These are phyloP conservation scores for Gaeumannomyces tritici DNA, from an alignment of 2,329 filamentous ascomycete species.

Conservation along the genomic window DNA sequence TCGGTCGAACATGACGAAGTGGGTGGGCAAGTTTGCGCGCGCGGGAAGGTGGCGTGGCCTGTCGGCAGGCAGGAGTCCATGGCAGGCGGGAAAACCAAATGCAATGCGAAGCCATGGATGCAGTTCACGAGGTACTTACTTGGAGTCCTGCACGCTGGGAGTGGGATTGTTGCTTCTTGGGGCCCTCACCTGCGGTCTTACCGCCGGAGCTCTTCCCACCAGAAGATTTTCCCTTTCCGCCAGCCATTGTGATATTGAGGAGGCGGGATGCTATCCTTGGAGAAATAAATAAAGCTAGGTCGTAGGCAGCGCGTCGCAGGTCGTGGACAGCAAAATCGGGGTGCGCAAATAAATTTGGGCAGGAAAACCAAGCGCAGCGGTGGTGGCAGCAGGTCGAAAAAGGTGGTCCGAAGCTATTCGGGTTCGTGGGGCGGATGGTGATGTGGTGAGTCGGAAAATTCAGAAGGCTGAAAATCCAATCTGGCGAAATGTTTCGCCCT, in stretches of 20 bases:
- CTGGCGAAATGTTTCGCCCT: neutral
- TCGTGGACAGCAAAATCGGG: neutral
- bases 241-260: slow-evolving; percentile 45
- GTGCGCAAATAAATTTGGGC: neutral
- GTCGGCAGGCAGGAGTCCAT: neutral
- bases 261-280: slow-evolving; percentile 9
- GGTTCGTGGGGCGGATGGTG: slow-evolving; percentile 6
- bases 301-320: neutral
- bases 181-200: slow-evolving; percentile 57
- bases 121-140: slow-evolving; percentile 48
- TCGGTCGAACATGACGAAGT: neutral
- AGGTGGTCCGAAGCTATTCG: neutral
- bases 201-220: slow-evolving; percentile 83
- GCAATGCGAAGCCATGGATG: slow-evolving; percentile 6
- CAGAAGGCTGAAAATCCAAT: slow-evolving; percentile 11
- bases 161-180: slow-evolving; percentile 90
- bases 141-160: slow-evolving; percentile 91
- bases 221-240: slow-evolving; percentile 88
- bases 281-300: neutral
- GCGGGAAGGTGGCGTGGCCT: neutral
- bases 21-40: neutral
- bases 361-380: slow-evolving; percentile 3
- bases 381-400: slow-evolving; percentile 1
- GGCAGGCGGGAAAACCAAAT: slow-evolving; percentile 10
- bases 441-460: slow-evolving; percentile 20